These are phyloP conservation scores for Solanum chaucha DNA, from an alignment of 257 asterid genomes.

Conservation along the genomic window DNA sequence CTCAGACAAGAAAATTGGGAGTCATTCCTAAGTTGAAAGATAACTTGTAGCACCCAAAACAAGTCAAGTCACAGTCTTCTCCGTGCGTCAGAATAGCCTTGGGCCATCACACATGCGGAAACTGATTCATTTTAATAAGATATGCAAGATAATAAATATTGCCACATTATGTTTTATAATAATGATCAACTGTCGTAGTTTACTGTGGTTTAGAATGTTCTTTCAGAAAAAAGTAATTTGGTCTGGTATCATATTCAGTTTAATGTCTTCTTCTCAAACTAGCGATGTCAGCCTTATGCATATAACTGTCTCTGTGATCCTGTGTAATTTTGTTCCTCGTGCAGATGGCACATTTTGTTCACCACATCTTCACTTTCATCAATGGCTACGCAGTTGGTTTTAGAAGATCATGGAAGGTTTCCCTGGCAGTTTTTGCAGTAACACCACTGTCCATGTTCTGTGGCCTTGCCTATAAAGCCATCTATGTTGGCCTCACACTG, in stretches of 20 bases:
- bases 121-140: neutral
- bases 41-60: neutral
- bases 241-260: neutral
- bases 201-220: neutral
- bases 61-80: neutral
- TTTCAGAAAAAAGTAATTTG: neutral
- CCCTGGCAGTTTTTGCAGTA: slow-evolving; percentile 71
- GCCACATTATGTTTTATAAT: neutral
- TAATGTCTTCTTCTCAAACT: neutral
- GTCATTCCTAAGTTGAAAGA: neutral
- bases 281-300: neutral
- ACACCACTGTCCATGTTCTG: slow-evolving; percentile 81
- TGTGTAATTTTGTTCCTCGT: neutral
- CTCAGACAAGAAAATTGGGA: neutral
- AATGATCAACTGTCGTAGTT: neutral
- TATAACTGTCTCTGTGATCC: neutral
- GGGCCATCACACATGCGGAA: neutral
- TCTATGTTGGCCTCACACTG: slow-evolving; percentile 66
- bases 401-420: slow-evolving; percentile 52
- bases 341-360: slow-evolving; percentile 86
- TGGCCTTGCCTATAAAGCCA: slow-evolving; percentile 72
- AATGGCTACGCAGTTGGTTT: slow-evolving; percentile 68
- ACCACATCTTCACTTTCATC: slow-evolving; percentile 71
- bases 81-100: neutral
- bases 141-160: neutral